phyloP scores from a whole-genome alignment of 345 rosid genomes.

The Capsella bursapastoris region DNA sequence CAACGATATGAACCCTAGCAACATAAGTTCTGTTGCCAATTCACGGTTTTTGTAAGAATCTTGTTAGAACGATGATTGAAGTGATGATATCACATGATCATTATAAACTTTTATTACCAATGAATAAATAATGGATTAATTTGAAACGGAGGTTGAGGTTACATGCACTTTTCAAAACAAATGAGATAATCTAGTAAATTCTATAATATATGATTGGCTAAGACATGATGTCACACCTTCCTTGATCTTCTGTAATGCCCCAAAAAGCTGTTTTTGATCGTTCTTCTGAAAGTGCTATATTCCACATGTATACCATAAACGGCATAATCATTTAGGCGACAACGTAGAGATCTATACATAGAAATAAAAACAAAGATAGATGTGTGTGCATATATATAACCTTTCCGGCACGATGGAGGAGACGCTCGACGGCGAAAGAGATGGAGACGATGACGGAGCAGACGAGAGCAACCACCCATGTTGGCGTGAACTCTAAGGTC shows the following conservation, averaged over 20 bases:
- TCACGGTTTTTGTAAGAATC: neutral
- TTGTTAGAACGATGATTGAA: slow-evolving; percentile 34
- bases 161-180: neutral
- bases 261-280: slow-evolving; percentile 69
- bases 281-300: slow-evolving; percentile 46
- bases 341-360: neutral
- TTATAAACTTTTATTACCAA: neutral
- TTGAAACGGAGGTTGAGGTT: neutral
- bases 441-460: slow-evolving; percentile 74
- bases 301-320: neutral
- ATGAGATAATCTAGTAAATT: neutral
- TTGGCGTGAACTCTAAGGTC: slow-evolving; percentile 73
- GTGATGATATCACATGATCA: neutral
- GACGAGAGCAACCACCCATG: slow-evolving; percentile 86
- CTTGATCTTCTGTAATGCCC: slow-evolving; percentile 83
- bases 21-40: slow-evolving; percentile 72
- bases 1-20: slow-evolving; percentile 86
- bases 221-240: slow-evolving; percentile 66
- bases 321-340: slow-evolving; percentile 1
- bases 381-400: slow-evolving; percentile 29
- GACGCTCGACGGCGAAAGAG: slow-evolving; percentile 70
- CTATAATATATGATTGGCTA: neutral
- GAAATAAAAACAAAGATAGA: neutral
- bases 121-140: neutral
- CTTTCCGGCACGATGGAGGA: slow-evolving; percentile 79